Evolutionary conservation across 169 alveolate species (phyloP).

Genomic region (Plasmodium berghei): DNA sequence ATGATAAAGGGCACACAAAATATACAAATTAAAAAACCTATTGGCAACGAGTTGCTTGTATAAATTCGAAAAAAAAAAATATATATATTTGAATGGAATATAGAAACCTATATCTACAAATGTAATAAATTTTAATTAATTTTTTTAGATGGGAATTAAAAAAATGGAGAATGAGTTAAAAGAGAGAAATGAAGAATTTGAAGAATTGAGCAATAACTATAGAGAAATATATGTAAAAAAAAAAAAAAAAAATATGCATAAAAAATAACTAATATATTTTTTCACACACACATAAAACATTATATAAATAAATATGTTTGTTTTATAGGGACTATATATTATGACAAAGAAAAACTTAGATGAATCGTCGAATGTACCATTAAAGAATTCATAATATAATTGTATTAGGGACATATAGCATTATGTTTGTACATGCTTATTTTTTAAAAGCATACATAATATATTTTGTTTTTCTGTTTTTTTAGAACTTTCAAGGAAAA

Average conservation of each 20-base stretch:
- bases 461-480: not conserved
- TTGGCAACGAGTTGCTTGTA: conserved; percentile 35
- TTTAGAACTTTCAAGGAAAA: conserved; percentile 50
- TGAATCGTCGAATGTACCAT: conserved; percentile 35
- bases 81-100: not conserved
- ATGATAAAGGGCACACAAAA: conserved; percentile 33
- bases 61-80: not conserved
- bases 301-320: not conserved
- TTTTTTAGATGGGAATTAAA: conserved; percentile 50
- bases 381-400: not conserved
- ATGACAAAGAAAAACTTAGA: conserved; percentile 51
- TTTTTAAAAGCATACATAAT: not conserved
- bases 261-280: not conserved
- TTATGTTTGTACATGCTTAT: not conserved
- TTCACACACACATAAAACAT: not conserved
- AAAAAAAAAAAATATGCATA: conserved; percentile 1
- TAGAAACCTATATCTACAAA: not conserved
- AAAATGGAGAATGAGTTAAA: conserved; percentile 58
- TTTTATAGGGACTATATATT: conserved; percentile 23
- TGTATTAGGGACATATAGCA: not conserved
- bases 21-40: conserved; percentile 22
- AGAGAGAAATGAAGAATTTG: conserved; percentile 52
- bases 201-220: conserved; percentile 38
- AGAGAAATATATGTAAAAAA: conserved; percentile 51
- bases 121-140: not conserved